Conservation (phyloP, 148 eudicot species). For the Rhododendron williamsianum region DNA sequence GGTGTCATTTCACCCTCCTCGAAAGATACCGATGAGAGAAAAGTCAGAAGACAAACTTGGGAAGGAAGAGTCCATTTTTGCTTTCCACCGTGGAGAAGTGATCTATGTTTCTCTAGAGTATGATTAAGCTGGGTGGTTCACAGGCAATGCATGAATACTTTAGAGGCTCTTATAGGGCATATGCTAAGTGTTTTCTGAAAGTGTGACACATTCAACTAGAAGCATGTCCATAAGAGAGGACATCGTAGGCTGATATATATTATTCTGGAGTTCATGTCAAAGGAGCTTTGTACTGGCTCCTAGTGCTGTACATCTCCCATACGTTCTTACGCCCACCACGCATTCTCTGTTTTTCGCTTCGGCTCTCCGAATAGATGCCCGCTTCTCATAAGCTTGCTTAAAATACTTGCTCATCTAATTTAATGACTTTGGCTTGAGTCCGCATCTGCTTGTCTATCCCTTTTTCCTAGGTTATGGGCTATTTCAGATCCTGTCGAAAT, state of each 20-base stretch:
- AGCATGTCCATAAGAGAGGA: neutral
- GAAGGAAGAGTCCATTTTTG: neutral
- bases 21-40: neutral
- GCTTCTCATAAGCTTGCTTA: neutral
- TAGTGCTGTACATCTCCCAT: neutral
- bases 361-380: neutral
- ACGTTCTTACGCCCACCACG: neutral
- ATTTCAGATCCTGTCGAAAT: slow-evolving; percentile 23
- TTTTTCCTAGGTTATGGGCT: slow-evolving; percentile 32
- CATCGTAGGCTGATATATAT: neutral
- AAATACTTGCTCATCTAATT: neutral
- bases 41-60: neutral
- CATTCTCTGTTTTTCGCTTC: neutral
- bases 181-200: neutral
- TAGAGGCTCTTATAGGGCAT: neutral
- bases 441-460: neutral
- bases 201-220: neutral
- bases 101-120: neutral
- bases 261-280: neutral
- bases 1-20: neutral
- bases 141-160: neutral
- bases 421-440: neutral
- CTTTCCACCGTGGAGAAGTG: neutral
- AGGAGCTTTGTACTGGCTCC: neutral
- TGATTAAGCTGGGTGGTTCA: neutral